phyloP scores from a whole-genome alignment of 129 eudicot species.

The Mikania micrantha region DNA sequence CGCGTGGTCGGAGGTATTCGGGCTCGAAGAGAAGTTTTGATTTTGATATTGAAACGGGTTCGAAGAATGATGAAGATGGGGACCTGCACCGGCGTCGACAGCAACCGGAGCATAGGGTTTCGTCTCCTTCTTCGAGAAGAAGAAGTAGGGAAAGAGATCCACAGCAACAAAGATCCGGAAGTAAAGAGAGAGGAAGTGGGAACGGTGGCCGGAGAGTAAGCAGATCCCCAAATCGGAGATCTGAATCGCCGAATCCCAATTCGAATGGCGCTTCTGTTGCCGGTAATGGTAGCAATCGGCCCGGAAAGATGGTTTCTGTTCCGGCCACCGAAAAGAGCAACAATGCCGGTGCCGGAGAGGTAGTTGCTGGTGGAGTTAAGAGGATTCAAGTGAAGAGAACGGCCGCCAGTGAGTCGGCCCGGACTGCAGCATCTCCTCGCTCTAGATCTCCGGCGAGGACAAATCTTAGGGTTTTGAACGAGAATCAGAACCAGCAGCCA shows the following conservation, averaged over 20 bases:
- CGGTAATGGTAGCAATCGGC: slow-evolving; percentile 28
- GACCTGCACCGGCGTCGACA: slow-evolving; percentile 45
- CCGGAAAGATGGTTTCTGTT: slow-evolving; percentile 74
- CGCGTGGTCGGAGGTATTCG: slow-evolving; percentile 57
- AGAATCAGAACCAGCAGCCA: slow-evolving; percentile 51
- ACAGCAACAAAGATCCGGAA: slow-evolving; percentile 53
- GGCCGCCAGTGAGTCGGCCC: slow-evolving; percentile 31
- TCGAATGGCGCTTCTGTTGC: slow-evolving; percentile 16
- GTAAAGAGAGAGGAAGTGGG: slow-evolving; percentile 52
- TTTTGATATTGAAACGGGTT: slow-evolving; percentile 56
- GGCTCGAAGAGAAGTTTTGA: slow-evolving; percentile 89
- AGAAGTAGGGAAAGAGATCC: slow-evolving; percentile 72
- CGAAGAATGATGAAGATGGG: slow-evolving; percentile 37
- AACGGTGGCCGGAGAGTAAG: slow-evolving; percentile 56
- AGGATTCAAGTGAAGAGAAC: slow-evolving; percentile 77
- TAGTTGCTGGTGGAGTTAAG: slow-evolving; percentile 31
- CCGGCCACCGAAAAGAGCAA: slow-evolving; percentile 45
- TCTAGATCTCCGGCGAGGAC: slow-evolving; percentile 67
- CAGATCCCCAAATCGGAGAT: slow-evolving; percentile 89
- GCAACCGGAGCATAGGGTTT: slow-evolving; percentile 46
- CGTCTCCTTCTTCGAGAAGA: slow-evolving; percentile 44
- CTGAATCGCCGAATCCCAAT: slow-evolving; percentile 61
- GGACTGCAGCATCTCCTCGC: slow-evolving; percentile 73
- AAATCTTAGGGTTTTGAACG: slow-evolving; percentile 35
- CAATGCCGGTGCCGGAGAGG: slow-evolving; percentile 38